A percentile compares a stretch with the other conserved stretches of the same genome.
Conservation (phyloP, 2,329 filamentous ascomycete genomes). For the Ophiostoma piceae region DNA sequence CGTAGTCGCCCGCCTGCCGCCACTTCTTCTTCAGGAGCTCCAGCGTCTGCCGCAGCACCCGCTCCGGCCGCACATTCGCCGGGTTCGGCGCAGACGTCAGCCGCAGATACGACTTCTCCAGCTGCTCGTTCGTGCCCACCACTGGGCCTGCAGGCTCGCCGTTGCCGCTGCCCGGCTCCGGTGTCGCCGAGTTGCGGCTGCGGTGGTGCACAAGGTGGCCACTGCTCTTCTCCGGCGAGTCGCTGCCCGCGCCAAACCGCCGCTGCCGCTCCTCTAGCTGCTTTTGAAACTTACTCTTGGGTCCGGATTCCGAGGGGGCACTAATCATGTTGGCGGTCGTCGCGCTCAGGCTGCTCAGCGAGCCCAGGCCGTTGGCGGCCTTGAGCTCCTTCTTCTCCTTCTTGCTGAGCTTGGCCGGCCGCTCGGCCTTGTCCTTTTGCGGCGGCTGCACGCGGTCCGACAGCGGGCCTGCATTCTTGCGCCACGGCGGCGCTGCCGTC, state of each 20-base stretch:
- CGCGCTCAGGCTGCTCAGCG: background rate
- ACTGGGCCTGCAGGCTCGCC: constrained; percentile 62
- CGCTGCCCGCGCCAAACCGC: constrained; percentile 69
- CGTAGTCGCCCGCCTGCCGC: constrained; percentile 88
- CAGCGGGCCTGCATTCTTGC: constrained; percentile 56
- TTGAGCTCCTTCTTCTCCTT: constrained; percentile 24
- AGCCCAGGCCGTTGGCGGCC: constrained; percentile 8
- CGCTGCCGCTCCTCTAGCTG: constrained; percentile 82
- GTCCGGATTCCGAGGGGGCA: constrained; percentile 31
- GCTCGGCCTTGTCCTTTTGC: constrained; percentile 32
- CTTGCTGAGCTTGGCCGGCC: constrained; percentile 22
- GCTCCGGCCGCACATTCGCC: constrained; percentile 79
- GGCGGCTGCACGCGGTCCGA: constrained; percentile 65
- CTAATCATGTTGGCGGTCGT: constrained; percentile 15
- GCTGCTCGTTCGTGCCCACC: constrained; percentile 72
- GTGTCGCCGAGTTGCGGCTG: constrained; percentile 38
- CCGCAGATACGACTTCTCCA: constrained; percentile 94
- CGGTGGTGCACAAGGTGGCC: background rate
- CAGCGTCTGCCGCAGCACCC: constrained; percentile 74
- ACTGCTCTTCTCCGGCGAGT: background rate
- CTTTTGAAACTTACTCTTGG: constrained; percentile 80
- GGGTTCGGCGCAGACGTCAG: constrained; percentile 86
- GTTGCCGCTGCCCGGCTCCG: constrained; percentile 30
- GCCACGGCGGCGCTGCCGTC: constrained; percentile 62
- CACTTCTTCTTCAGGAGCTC: constrained; percentile 91